phyloP scores from a whole-genome alignment of 2,329 filamentous ascomycete species.

The Dothistroma pini region DNA sequence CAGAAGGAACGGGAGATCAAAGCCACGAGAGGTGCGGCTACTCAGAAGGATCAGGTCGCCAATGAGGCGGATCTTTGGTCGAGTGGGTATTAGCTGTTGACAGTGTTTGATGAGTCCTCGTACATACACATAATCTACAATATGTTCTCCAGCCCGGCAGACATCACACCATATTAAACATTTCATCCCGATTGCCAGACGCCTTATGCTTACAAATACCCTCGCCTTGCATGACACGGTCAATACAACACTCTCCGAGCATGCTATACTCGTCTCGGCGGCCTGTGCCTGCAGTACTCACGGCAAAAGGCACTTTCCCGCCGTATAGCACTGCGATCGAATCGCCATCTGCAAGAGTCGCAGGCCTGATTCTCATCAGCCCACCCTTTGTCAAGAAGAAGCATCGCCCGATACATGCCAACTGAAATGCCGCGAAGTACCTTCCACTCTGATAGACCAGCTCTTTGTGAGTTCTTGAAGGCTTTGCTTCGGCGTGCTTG shows the following conservation, averaged over 20 bases:
- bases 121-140: background rate
- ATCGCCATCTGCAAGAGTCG: background rate
- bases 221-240: background rate
- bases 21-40: slow-evolving; percentile 44
- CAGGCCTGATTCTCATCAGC: background rate
- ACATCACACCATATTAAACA: background rate
- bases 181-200: background rate
- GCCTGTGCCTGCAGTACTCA: background rate
- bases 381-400: background rate
- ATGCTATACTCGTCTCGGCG: background rate
- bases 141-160: background rate
- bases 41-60: slow-evolving; percentile 58
- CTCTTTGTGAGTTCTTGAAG: too few relatives aligned
- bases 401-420: background rate
- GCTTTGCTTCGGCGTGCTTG: background rate
- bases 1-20: slow-evolving; percentile 61
- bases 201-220: background rate
- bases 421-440: background rate
- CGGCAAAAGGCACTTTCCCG: background rate
- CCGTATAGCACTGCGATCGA: background rate
- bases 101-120: too few relatives aligned
- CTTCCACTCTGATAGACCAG: too few relatives aligned
- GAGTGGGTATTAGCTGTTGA: slow-evolving; percentile 15
- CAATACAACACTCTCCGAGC: background rate
- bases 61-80: slow-evolving; percentile 62